Evolutionary conservation across 495 filamentous ascomycete species (phyloP), one percentile per base, ranked within the genome.

Genomic region (Physcia stellaris): DNA sequence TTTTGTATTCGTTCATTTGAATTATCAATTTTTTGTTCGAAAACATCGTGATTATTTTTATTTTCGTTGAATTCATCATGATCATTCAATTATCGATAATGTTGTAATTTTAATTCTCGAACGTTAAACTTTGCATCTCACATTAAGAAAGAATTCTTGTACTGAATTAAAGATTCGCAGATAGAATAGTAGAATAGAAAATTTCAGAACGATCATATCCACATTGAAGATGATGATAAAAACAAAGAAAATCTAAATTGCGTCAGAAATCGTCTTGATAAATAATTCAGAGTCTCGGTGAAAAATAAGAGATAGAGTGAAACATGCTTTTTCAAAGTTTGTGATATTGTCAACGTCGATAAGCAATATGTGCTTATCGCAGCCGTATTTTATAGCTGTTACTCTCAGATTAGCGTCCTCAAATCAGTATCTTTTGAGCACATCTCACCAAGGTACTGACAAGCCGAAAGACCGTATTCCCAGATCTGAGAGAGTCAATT

Each of bases 151-250:
- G n/a, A n/a, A n/a, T n/a, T n/a, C n/a, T n/a, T n/a, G n/a, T n/a
- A n/a, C n/a, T n/a, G n/a, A n/a, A 23, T 33, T 36, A 40, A 61
- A 54, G 47, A 63, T 60, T 13, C 60, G 60, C 1, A 54, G 40
- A 31, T 63, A 66, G 38, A 66, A 60, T 15, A 59, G 40, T 6
- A 66, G 49, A 13, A 66, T 47, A 10, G 58, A 59, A 2, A 59
- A 20, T 40, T 61, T 61, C 32, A 54, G 48, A 29, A 49, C 35
- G 32, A 54, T 54, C 29, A 45, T 37, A 18, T 24, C 35, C 32
- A 49, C 40, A 4, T 50, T 45, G 13, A 47, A 55, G 18, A 55
- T 35, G 26, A 46, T 36, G 40, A 48, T 17, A 16, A 48, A 42
- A 12, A 45, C 41, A 13, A 42, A 35, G n/a, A 47, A 12, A 2